Conservation (phyloP, 495 filamentous ascomycete genomes). For the Aspergillus biplanus region DNA sequence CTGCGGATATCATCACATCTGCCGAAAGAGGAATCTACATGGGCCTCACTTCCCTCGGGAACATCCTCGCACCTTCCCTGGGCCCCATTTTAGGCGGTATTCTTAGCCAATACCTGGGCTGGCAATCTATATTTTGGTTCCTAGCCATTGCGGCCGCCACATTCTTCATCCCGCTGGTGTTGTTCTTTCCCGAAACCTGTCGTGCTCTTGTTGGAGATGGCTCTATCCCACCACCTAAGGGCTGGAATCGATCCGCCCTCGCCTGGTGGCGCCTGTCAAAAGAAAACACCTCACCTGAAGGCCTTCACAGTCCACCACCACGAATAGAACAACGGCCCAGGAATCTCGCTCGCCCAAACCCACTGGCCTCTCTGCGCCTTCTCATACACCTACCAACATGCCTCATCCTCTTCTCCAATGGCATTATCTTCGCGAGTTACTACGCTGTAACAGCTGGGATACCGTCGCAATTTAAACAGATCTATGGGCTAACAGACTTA, state of each 20-base stretch:
- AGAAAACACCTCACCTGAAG: background rate
- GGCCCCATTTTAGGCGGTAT: constrained; percentile 68
- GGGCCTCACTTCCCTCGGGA: constrained; percentile 39
- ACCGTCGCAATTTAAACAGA: constrained; percentile 30
- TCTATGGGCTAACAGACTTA: constrained; percentile 39
- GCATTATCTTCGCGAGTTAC: constrained; percentile 39
- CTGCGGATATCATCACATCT: constrained; percentile 48
- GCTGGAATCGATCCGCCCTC: constrained; percentile 30
- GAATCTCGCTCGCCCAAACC: constrained; percentile 27
- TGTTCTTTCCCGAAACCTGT: constrained; percentile 49
- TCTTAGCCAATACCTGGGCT: constrained; percentile 65
- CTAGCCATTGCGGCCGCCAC: constrained; percentile 57
- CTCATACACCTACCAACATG: constrained; percentile 58
- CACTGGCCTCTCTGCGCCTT: constrained; percentile 45
- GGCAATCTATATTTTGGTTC: constrained; percentile 79
- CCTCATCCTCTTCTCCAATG: constrained; percentile 52
- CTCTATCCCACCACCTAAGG: constrained; percentile 21
- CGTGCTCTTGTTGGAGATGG: constrained; percentile 50
- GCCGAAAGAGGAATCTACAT: constrained; percentile 54
- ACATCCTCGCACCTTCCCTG: constrained; percentile 43
- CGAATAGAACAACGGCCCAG: background rate
- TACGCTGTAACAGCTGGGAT: constrained; percentile 42
- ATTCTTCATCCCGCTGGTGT: constrained; percentile 33
- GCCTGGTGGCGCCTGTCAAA: constrained; percentile 10
- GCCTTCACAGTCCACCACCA: background rate